These are phyloP conservation scores for Trichoderma harzianum DNA, from an alignment of 2,329 filamentous ascomycete genomes.

Conservation along the genomic window DNA sequence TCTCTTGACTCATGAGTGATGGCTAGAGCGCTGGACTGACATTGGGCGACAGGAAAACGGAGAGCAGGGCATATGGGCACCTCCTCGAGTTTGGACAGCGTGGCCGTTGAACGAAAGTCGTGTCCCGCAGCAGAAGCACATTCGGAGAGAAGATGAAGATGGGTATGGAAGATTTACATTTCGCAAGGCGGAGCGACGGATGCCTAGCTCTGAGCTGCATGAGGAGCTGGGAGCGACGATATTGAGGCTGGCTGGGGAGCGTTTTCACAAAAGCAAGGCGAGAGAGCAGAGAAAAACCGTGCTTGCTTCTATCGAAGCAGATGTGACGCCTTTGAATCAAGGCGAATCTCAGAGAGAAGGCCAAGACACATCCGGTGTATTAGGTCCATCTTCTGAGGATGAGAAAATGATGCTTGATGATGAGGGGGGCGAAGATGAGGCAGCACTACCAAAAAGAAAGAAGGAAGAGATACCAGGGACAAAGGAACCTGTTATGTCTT, in stretches of 20 bases:
- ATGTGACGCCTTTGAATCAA: not conserved
- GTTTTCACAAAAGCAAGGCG: constrained; percentile 41
- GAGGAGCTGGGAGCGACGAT: constrained; percentile 67
- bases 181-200: constrained; percentile 38
- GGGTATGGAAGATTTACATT: constrained; percentile 52
- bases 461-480: constrained; percentile 21
- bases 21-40: not conserved
- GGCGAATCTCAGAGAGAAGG: not conserved
- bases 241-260: constrained; percentile 64
- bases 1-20: not conserved
- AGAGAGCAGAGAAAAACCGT: constrained; percentile 19
- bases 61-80: constrained; percentile 42
- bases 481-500: constrained; percentile 54
- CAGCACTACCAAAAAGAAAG: not conserved
- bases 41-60: constrained; percentile 27
- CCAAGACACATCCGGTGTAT: not conserved
- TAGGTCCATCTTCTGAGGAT: not conserved
- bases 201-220: constrained; percentile 61
- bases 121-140: constrained; percentile 56
- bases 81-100: constrained; percentile 69
- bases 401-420: constrained; percentile 8
- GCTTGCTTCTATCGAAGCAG: constrained; percentile 15
- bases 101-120: constrained; percentile 69
- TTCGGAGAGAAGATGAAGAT: constrained; percentile 41
- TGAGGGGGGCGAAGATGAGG: constrained; percentile 12